Evolutionary conservation across 441 rosid genomes (phyloP).

Genomic region (Mallotus repandus): DNA sequence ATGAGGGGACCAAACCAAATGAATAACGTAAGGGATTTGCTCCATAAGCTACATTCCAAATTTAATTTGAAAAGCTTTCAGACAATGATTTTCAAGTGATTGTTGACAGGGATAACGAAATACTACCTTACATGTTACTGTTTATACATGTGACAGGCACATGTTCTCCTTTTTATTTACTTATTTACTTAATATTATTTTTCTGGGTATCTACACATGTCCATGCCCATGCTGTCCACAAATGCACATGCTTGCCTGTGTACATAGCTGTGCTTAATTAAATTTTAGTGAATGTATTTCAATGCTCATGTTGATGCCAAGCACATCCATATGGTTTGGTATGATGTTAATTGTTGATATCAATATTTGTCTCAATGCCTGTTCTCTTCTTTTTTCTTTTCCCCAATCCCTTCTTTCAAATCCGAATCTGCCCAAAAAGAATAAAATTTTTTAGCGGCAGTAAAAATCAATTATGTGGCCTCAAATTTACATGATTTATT

Average conservation of each 20-base stretch:
- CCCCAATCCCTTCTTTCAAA: no score
- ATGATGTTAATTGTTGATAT: not conserved
- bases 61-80: not conserved
- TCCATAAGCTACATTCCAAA: not conserved
- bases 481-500: no score
- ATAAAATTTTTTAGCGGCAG: no score
- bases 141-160: constrained; percentile 1
- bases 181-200: not conserved
- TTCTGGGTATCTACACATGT: not conserved
- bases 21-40: not conserved
- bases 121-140: constrained; percentile 11
- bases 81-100: constrained; percentile 1
- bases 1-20: not conserved
- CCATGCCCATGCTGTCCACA: not conserved
- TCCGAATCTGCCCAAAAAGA: no score
- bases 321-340: not conserved
- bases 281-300: constrained; percentile 1
- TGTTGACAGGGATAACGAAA: constrained; percentile 16
- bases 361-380: no score
- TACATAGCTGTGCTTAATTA: not conserved
- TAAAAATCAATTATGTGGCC: no score
- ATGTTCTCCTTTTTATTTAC: not conserved
- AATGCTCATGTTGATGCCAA: not conserved
- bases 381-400: no score
- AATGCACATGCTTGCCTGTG: not conserved